Evolutionary conservation across 2,329 filamentous ascomycete genomes (phyloP), one percentile per base, ranked within the genome.

Genomic region (Colletotrichum sp.): DNA sequence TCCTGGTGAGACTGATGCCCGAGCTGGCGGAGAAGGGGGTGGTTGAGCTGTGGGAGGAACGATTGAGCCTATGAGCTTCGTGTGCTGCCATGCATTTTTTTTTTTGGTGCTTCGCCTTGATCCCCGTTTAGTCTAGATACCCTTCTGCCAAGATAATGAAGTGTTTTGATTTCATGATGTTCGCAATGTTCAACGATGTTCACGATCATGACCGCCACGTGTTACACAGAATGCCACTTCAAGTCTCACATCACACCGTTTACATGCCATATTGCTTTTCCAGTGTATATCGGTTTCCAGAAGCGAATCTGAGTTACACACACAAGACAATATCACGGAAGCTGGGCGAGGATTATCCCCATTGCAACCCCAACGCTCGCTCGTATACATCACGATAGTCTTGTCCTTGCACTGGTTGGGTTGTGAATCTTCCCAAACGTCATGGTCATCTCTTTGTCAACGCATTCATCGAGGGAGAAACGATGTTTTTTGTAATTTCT

Each of bases 1-100:
- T 98, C 3, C 88, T 98, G n/a, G 91, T 95, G 72, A 92, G 94
- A 78, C 85, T 99, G 77, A 91, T 98, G 82, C 97, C 97, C 6
- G 97, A 99, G 86, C 84, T 99, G 80, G 89, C 89, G 70, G 94
- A 95, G 80, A 92, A 91, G 82, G 92, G 92, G 49, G 90, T 95
- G 34, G 88, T 89, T 71, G 94, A 95, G 80, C 85, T 98, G 72
- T 92, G 94, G 90, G 93, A 92, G 78, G 94, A 96, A 84, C 90
- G 95, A 80, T 88, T 96, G 64, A 85, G 85, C 60, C 82, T 77
- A 49, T 78, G 63, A 77, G 21, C 30, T 34, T 39, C 52, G 15
- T 21, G 18, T 30, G 44, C 30, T 21, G 34, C 39, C 52, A 62
- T 34, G 18, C 26, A 9, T 5, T 52, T 34, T 15, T 63, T 59